These are phyloP conservation scores for Carex arenaria DNA, from an alignment of 202 grass and related monocot species.

Conservation along the genomic window DNA sequence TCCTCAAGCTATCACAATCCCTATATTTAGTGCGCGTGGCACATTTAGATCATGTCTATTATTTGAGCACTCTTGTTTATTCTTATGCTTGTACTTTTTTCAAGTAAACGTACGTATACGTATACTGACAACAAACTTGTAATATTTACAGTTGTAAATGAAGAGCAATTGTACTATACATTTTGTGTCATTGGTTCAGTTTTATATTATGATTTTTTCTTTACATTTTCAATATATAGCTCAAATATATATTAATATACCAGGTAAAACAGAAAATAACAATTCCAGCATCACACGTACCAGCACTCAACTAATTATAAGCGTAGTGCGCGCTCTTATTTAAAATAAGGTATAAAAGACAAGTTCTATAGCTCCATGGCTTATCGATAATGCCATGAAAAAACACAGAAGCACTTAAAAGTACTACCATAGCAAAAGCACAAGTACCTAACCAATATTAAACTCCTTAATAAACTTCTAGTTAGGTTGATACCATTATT, in stretches of 20 bases:
- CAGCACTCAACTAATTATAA: background rate
- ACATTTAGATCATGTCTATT: background rate
- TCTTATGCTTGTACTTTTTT: background rate
- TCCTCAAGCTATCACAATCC: too few species aligned
- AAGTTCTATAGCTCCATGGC: background rate
- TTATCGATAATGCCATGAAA: background rate
- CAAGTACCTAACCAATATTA: background rate
- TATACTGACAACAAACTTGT: background rate
- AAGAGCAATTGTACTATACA: background rate
- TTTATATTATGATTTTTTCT: background rate
- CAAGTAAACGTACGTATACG: background rate
- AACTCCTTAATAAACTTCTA: background rate
- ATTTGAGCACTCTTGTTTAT: background rate
- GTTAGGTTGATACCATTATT: background rate
- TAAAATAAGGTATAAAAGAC: background rate
- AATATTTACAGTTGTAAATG: too few species aligned
- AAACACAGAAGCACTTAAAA: background rate
- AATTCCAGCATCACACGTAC: background rate
- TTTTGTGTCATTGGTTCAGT: background rate
- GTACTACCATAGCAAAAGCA: background rate
- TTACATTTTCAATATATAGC: background rate
- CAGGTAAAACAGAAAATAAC: background rate
- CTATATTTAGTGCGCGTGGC: too few species aligned
- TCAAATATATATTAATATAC: background rate
- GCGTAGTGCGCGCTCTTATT: background rate